Evolutionary conservation across 2,329 filamentous ascomycete species (phyloP).

Genomic region (Cercospora sesami): DNA sequence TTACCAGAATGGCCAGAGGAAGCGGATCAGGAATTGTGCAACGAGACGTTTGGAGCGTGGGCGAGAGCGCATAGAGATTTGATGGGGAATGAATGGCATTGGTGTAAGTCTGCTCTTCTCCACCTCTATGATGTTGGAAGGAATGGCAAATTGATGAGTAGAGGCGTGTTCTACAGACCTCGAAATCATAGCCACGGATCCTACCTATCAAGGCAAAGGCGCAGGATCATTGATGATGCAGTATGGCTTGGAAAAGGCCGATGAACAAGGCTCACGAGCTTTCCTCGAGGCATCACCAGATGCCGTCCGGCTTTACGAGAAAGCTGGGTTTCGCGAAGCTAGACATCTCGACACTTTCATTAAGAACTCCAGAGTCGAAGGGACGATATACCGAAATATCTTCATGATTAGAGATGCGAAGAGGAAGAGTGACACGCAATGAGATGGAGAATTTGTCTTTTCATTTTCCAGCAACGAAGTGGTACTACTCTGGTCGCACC

Average conservation of each 20-base stretch:
- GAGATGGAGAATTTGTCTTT: neutral
- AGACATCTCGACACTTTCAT: constrained; percentile 31
- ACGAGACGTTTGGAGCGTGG: constrained; percentile 36
- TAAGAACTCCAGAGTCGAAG: constrained; percentile 28
- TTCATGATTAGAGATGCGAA: constrained; percentile 30
- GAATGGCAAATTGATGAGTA: neutral
- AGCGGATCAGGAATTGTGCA: constrained; percentile 27
- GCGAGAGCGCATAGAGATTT: constrained; percentile 26
- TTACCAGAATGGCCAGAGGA: constrained; percentile 34
- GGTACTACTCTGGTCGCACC: constrained; percentile 25
- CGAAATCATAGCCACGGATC: constrained; percentile 40
- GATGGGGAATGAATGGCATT: constrained; percentile 33
- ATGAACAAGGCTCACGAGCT: constrained; percentile 37
- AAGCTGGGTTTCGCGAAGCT: constrained; percentile 38
- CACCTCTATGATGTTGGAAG: neutral
- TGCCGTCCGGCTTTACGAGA: constrained; percentile 43
- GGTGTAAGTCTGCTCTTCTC: constrained; percentile 29
- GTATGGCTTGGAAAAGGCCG: constrained; percentile 43
- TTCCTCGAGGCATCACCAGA: constrained; percentile 44
- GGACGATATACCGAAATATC: constrained; percentile 30
- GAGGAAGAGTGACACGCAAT: no score
- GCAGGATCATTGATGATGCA: constrained; percentile 41
- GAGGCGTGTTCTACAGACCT: constrained; percentile 25
- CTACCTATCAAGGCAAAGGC: constrained; percentile 42
- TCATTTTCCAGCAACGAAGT: neutral